phyloP scores from a whole-genome alignment of 2,329 filamentous ascomycete species.

The Sporothrix protearum region DNA sequence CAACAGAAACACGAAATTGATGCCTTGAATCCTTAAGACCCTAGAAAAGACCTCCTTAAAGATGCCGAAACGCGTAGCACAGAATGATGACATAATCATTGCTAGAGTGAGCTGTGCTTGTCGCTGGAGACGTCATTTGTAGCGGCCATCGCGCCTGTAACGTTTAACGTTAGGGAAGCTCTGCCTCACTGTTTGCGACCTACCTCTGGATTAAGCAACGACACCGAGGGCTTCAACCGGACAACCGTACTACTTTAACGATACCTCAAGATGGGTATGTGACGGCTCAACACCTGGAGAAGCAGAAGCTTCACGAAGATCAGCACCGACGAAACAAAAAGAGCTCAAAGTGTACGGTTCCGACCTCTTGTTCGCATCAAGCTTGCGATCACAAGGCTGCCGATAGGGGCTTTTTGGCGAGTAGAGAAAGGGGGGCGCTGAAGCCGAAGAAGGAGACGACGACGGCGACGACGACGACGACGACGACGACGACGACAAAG shows the following conservation, averaged over 20 bases:
- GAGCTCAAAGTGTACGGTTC: no score
- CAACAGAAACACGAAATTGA: slow-evolving; percentile 7
- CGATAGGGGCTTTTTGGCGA: not conserved
- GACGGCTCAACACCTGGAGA: not conserved
- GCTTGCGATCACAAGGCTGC: not conserved
- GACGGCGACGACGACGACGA: not conserved
- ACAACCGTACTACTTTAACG: not conserved
- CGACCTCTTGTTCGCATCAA: not conserved
- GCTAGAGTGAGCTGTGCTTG: no score
- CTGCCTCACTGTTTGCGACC: not conserved
- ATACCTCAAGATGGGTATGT: not conserved
- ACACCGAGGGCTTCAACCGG: not conserved
- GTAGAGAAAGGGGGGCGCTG: not conserved
- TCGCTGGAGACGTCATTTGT: not conserved
- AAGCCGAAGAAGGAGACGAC: not conserved
- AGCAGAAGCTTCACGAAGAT: not conserved
- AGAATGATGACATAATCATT: not conserved
- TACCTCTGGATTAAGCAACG: not conserved
- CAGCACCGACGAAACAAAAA: not conserved
- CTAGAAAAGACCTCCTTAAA: not conserved
- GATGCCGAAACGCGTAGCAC: not conserved
- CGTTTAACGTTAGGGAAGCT: not conserved
- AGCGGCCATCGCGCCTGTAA: not conserved
- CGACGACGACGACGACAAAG: not conserved
- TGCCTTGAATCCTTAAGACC: not conserved